These are phyloP conservation scores for Hibiscus mutabilis DNA, from an alignment of 345 rosid species.

Conservation along the genomic window DNA sequence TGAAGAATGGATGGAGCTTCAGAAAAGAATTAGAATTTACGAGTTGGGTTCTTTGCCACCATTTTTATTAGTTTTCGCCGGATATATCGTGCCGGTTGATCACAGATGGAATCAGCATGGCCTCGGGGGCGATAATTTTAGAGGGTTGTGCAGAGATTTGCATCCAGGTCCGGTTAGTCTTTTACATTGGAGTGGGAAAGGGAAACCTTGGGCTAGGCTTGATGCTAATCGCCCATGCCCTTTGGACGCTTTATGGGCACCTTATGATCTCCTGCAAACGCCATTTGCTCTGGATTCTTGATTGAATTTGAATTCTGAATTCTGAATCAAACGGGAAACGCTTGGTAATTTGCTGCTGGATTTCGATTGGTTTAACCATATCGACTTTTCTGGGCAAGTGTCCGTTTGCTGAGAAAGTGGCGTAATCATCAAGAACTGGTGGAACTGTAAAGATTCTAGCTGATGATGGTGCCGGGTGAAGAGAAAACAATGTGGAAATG, in stretches of 20 bases:
- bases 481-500: neutral
- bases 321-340: neutral
- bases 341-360: neutral
- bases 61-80: conserved; percentile 71
- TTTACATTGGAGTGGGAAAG: conserved; percentile 56
- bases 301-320: neutral
- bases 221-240: conserved; percentile 49
- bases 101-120: conserved; percentile 93
- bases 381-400: neutral
- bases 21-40: conserved; percentile 54
- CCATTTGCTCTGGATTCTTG: neutral
- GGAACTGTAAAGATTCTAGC: neutral
- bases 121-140: conserved; percentile 53
- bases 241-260: conserved; percentile 51
- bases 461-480: neutral
- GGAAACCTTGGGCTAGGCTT: conserved; percentile 61
- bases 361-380: neutral
- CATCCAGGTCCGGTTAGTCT: neutral
- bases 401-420: neutral
- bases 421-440: neutral
- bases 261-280: conserved; percentile 38
- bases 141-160: conserved; percentile 33
- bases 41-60: conserved; percentile 82
- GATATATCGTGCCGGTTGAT: conserved; percentile 63
- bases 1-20: neutral